Evolutionary conservation across 345 rosid species (phyloP), one percentile per base, ranked within the genome.

Genomic region (Aegle marmelos): DNA sequence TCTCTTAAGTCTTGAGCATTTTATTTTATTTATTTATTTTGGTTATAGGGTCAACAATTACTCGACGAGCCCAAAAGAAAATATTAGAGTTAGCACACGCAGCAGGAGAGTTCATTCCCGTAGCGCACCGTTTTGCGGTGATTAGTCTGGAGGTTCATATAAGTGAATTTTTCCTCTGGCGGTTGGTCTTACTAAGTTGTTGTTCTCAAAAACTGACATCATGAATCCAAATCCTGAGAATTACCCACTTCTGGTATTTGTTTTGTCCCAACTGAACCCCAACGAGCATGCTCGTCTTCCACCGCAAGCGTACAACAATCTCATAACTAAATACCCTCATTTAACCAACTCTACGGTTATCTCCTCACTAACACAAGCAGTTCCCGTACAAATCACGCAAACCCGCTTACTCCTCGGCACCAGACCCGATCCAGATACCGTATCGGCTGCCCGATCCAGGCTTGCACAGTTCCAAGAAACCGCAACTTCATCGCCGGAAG

Each of bases 351-450:
- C 88, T 2, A 70, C 77, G 33, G 76, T 95, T 82, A 63, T 91
- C 3, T 70, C 90, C 7, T 76, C 92, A 11, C 82, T 95, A 74
- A 76, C 88, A 67, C 89, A 70, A 21, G 88, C 92, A 67, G 76
- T 94, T 80, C 88, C 95, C 2, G 74, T 69, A 74, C 70, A 81
- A 69, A 81, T 94, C 63, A 58, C 80, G 30, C 94, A 89, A 69
- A 88, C 89, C 54, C 89, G 85, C 79, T 74, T 83, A 56, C 86
- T 94, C 66, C 90, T 91, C 74, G 85, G 64, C 36, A 89, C 92
- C 33, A 88, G 93, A 2, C 99, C 97, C 17, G 92, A 91, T 83
- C 92, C 88, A 1, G 88, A 81, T 22, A 78, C 97, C 0, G 90
- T 94, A 41, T 86, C 91, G 78, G 78, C 79, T 4, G 97, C 99